Conservation (phyloP, 352 stramenopile genomes). For the Chrysophaeum taylorii region DNA sequence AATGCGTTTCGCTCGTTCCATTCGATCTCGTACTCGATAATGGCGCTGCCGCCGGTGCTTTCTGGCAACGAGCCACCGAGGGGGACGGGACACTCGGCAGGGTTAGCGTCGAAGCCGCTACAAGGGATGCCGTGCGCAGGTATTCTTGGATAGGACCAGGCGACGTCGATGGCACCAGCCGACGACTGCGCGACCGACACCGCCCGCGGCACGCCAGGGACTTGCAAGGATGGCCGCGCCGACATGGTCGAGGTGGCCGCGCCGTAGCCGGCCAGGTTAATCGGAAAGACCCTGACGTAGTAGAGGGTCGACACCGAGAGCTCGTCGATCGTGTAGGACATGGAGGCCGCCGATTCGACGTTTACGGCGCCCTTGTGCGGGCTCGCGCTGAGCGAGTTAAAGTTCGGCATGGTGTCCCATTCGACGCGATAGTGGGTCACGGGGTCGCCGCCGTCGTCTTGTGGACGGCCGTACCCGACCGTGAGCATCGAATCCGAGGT, state of each 20-base stretch:
- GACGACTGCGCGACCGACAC: slow-evolving; percentile 16
- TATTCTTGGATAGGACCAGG: slow-evolving; percentile 35
- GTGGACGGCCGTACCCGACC: slow-evolving; percentile 62
- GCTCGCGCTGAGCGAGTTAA: slow-evolving; percentile 58
- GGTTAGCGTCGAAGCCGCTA: slow-evolving; percentile 19
- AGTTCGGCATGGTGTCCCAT: slow-evolving; percentile 74
- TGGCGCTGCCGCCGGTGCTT: slow-evolving; percentile 35
- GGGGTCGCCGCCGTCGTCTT: slow-evolving; percentile 69
- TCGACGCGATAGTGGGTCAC: slow-evolving; percentile 76
- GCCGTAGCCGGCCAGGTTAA: slow-evolving; percentile 38
- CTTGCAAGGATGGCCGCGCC: slow-evolving; percentile 32
- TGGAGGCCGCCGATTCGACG: slow-evolving; percentile 27
- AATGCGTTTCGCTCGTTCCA: slow-evolving; percentile 38
- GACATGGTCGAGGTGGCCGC: slow-evolving; percentile 24
- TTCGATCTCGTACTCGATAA: slow-evolving; percentile 41
- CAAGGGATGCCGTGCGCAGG: slow-evolving; percentile 38
- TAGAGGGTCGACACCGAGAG: slow-evolving; percentile 37
- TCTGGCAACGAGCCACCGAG: slow-evolving; percentile 36
- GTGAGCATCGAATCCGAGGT: slow-evolving; percentile 76
- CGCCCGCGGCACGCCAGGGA: slow-evolving; percentile 35
- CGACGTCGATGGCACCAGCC: slow-evolving; percentile 33
- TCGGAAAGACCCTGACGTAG: slow-evolving; percentile 34
- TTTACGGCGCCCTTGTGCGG: slow-evolving; percentile 47
- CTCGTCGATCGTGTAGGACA: slow-evolving; percentile 34
- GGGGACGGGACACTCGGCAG: slow-evolving; percentile 37